A percentile compares a stretch with the other conserved stretches of the same genome.
phyloP scores from a whole-genome alignment of 73 alveolate genomes.

The Paramecium pentaurelia region DNA sequence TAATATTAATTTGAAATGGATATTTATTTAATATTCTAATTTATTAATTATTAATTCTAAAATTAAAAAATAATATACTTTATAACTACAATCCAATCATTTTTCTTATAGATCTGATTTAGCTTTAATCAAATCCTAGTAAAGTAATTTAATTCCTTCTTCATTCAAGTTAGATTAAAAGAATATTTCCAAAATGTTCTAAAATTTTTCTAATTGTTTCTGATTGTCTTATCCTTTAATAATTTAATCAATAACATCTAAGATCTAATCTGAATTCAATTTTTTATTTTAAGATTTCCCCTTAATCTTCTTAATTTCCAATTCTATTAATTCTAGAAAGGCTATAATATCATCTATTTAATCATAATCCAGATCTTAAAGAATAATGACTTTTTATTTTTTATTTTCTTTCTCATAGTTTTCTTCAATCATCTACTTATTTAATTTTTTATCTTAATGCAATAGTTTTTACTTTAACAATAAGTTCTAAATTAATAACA shows the following conservation, averaged over 20 bases:
- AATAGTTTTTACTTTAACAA: neutral
- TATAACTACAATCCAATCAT: neutral
- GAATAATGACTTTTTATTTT: neutral
- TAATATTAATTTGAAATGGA: no score
- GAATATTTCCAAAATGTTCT: neutral
- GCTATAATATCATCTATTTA: neutral
- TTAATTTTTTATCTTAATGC: neutral
- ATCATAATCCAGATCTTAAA: neutral
- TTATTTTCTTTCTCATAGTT: neutral
- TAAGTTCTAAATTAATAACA: neutral
- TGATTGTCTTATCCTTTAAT: neutral
- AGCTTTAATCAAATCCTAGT: neutral
- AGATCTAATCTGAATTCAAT: neutral
- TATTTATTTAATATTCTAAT: neutral
- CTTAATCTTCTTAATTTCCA: neutral
- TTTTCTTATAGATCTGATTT: neutral
- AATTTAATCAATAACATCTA: neutral
- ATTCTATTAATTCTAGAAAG: neutral
- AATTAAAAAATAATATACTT: neutral
- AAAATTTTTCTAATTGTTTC: neutral
- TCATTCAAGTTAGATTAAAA: neutral
- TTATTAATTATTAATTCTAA: neutral
- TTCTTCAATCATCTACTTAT: neutral
- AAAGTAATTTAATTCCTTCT: neutral
- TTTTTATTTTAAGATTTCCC: neutral